Evolutionary conservation across 225 moss, liverwort and hornwort genomes (phyloP).

Genomic region (Sphagnum tenellum): DNA sequence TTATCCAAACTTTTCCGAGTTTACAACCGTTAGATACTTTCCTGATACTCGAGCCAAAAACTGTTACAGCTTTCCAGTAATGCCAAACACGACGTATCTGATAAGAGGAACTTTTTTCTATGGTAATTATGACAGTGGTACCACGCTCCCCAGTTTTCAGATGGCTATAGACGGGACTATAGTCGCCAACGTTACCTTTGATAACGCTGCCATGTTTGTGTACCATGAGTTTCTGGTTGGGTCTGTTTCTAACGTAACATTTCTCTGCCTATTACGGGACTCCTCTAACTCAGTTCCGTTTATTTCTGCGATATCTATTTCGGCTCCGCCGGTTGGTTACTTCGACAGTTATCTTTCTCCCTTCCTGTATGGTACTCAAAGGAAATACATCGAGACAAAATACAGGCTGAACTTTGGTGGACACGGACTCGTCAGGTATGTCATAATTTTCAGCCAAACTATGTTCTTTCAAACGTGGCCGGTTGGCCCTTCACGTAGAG

Average conservation of each 20-base stretch:
- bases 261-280: conserved; percentile 9
- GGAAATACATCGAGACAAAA: background rate
- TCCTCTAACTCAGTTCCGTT: background rate
- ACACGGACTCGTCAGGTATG: conserved; percentile 2
- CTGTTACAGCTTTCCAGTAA: conserved; percentile 13
- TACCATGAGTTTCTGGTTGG: background rate
- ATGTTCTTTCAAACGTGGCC: too few relatives aligned
- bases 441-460: background rate
- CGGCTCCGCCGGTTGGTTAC: background rate
- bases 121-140: background rate
- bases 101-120: conserved; percentile 8
- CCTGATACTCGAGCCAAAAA: conserved; percentile 4
- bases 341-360: background rate
- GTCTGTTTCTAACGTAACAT: conserved; percentile 4
- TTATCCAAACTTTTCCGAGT: background rate
- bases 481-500: too few relatives aligned
- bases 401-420: conserved; percentile 6
- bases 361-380: background rate
- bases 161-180: conserved; percentile 9
- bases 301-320: conserved; percentile 10
- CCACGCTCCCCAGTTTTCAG: conserved; percentile 1
- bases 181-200: background rate
- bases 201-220: background rate
- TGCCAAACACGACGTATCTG: conserved; percentile 2
- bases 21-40: conserved; percentile 8